Conservation (phyloP, 192 early-diverging fungal genomes). For the Backusella parvicylindrica region DNA sequence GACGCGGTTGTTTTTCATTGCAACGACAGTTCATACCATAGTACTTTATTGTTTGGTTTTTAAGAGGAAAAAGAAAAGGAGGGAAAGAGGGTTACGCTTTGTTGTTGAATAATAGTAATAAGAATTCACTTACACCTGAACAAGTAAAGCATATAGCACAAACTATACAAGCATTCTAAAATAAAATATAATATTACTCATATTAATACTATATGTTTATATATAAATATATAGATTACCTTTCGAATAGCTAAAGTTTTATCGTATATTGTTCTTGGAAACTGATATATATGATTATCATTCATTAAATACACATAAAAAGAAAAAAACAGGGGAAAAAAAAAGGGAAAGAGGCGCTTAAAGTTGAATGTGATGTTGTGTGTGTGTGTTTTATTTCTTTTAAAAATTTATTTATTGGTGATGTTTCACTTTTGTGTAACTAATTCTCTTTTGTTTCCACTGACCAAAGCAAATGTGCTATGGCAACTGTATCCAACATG, state of each 20-base stretch:
- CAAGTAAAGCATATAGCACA: slow-evolving; percentile 38
- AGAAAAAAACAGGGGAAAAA: neutral
- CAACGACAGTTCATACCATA: slow-evolving; percentile 33
- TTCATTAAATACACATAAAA: slow-evolving; percentile 7
- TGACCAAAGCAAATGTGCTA: slow-evolving; percentile 42
- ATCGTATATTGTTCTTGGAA: slow-evolving; percentile 1
- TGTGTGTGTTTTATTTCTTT: neutral
- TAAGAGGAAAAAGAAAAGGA: neutral
- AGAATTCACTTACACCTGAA: slow-evolving; percentile 11
- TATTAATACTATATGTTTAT: too few relatives aligned
- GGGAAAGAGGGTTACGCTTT: neutral
- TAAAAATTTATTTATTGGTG: neutral
- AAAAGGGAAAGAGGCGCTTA: neutral
- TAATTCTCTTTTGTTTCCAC: slow-evolving; percentile 35
- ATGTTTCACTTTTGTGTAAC: neutral
- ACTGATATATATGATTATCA: slow-evolving; percentile 13
- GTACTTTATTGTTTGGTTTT: slow-evolving; percentile 12
- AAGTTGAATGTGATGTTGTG: neutral
- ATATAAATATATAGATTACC: too few relatives aligned
- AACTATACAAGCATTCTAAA: slow-evolving; percentile 36
- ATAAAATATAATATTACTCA: neutral
- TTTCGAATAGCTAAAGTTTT: neutral
- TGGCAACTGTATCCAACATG: slow-evolving; percentile 45
- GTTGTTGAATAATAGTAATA: neutral
- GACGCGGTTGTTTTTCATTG: slow-evolving; percentile 35